Evolutionary conservation across 2,329 filamentous ascomycete species (phyloP), one percentile per base, ranked within the genome.

Genomic region (Nemania serpens): DNA sequence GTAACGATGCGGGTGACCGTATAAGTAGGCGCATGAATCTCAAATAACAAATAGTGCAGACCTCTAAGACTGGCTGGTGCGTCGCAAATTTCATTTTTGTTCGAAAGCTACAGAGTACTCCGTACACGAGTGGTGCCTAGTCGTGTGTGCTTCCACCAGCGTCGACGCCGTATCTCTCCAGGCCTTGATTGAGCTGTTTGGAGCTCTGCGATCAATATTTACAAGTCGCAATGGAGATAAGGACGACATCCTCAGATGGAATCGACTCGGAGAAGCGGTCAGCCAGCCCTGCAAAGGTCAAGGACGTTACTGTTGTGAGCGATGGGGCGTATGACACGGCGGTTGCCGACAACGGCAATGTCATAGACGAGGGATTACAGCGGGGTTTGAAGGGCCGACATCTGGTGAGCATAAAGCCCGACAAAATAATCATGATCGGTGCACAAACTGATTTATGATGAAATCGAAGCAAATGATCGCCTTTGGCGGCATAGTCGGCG

Each of bases 311-410:
- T 2, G 17, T 20, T 34, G 15, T 29, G 29, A 41, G 41, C 37
- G 48, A 55, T 18, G 51, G 60, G 17, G 47, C 22, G 15, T 58
- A 59, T 1, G 58, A 54, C 5, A 13, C 50, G 12, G 45, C 54
- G 37, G 55, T 66, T 12, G 66, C 66, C 4, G 64, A 64, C 50
- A 71, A 70, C 22, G 68, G 68, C 33, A 70, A 70, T 58, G 29
- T 70, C 22, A 68, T 70, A 10, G 69, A 72, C 36, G 65, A 69
- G 59, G 70, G 70, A 18, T 43, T 71, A 34, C 70, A 71, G 49
- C 69, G 70, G 36, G 69, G 68, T 15, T 58, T 72, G 12, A 72
- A 72, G 55, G 69, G 63, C n/a, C 64, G 69, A 17, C 70, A 71
- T 58, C 62, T 72, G 29, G 68, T 70, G 25, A 61, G 68, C 63